These are phyloP conservation scores for Mycena amicta DNA, from an alignment of 768 basidiomycete genomes.

Conservation along the genomic window DNA sequence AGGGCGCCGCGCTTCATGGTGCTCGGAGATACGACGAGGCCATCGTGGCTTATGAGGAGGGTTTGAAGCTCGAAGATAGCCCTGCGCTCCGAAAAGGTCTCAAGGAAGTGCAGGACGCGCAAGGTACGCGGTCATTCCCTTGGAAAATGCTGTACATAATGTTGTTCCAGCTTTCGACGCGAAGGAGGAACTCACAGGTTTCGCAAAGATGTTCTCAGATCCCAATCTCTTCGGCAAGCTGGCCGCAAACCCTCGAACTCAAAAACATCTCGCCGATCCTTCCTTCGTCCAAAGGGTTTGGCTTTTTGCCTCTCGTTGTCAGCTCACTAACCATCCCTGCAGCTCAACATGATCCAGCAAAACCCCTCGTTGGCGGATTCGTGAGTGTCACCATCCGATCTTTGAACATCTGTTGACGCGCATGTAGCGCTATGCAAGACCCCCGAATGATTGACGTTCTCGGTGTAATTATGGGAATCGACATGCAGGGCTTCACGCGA, in stretches of 20 bases:
- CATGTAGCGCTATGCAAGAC: slow-evolving; percentile 63
- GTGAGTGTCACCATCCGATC: slow-evolving; percentile 37
- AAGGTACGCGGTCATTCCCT: slow-evolving; percentile 52
- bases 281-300: slow-evolving; percentile 72
- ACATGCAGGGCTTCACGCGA: slow-evolving; percentile 83
- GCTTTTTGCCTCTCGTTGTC: neutral
- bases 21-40: slow-evolving; percentile 78
- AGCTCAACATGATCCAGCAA: slow-evolving; percentile 70
- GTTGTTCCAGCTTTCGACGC: slow-evolving; percentile 37
- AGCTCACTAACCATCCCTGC: slow-evolving; percentile 13
- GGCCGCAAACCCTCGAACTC: slow-evolving; percentile 83
- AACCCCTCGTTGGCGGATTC: slow-evolving; percentile 65
- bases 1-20: slow-evolving; percentile 93
- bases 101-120: slow-evolving; percentile 84
- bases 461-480: slow-evolving; percentile 90
- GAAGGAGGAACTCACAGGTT: slow-evolving; percentile 53
- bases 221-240: slow-evolving; percentile 84
- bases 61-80: slow-evolving; percentile 81
- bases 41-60: slow-evolving; percentile 79
- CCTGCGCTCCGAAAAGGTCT: slow-evolving; percentile 84
- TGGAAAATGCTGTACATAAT: neutral
- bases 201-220: slow-evolving; percentile 81
- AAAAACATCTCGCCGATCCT: slow-evolving; percentile 82
- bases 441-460: slow-evolving; percentile 93
- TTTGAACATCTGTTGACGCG: slow-evolving; percentile 1